Percentiles rank a stretch among this genome's conserved stretches.
phyloP scores from a whole-genome alignment of 2,329 filamentous ascomycete species.

The Trichoderma lentiforme region DNA sequence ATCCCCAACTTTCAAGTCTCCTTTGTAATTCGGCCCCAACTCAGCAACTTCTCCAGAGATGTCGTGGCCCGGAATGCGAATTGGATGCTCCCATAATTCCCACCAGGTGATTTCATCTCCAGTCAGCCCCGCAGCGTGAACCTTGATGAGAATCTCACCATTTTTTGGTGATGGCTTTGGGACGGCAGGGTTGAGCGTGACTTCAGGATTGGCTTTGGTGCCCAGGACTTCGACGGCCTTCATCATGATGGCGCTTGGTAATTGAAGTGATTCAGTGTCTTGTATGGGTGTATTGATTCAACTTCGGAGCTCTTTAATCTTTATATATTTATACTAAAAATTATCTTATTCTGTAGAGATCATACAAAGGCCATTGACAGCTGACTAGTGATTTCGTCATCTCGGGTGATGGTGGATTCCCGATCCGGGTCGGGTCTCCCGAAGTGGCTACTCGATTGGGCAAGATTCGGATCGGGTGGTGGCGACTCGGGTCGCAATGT shows the following conservation, averaged over 20 bases:
- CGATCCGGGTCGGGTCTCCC: background rate
- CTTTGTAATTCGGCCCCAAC: slow-evolving; percentile 26
- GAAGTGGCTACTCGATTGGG: slow-evolving; percentile 3
- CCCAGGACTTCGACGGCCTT: slow-evolving; percentile 34
- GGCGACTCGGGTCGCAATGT: background rate
- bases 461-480: background rate
- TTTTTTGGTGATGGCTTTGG: slow-evolving; percentile 21
- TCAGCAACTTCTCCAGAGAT: slow-evolving; percentile 32
- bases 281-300: background rate
- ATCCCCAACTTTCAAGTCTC: slow-evolving; percentile 21
- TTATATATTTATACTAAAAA: background rate
- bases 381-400: slow-evolving; percentile 7
- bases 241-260: slow-evolving; percentile 25
- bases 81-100: slow-evolving; percentile 30
- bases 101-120: slow-evolving; percentile 35
- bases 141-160: slow-evolving; percentile 29
- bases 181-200: slow-evolving; percentile 21
- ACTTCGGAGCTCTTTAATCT: no score
- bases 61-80: slow-evolving; percentile 35
- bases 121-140: slow-evolving; percentile 34
- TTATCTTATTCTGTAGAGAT: background rate
- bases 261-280: background rate
- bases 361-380: background rate
- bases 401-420: slow-evolving; percentile 6
- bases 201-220: slow-evolving; percentile 20